Base-by-base conservation (phyloP, 257 asterid genomes). In the Primulina tabacum region DNA sequence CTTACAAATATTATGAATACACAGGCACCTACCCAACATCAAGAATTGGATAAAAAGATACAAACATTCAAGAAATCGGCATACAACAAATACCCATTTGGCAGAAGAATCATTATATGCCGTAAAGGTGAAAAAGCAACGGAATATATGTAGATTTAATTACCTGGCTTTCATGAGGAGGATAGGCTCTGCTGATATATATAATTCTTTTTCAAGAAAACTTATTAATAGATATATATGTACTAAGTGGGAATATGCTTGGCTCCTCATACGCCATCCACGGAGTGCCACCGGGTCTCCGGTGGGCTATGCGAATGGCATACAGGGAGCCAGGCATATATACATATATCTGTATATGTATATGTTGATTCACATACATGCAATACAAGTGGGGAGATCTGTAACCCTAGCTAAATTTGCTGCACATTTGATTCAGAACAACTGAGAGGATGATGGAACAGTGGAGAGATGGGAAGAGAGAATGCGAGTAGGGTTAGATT, bases 311-410 rank as follows among this genome's bases (percentile, higher is more conserved):
- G 82, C 87, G 85, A 84, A 85, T 90, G 98, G 98, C 98, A 92
- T 92, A 92, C 98, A 92, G 98, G 98, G 98, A 92, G 98, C 98
- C 98, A 92, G 98, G 98, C 98, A 92, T 90, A 89, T 86, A 71
- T 70, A 58, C 74, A 70, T 60, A 71, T 40, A 67, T 28, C 1
- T 8, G 63, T 59, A 8, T 73, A 21, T 73, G 35, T 62, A 21
- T 21, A 21, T 21, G 24, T 21, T 21, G 24, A 21, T 21, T 21
- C 24, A 21, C 24, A 0, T 29, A 30, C 32, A 8, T 47, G 1
- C 20, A 8, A 47, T 1, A 24, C 26, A 24, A 24, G 26, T 24
- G 26, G 26, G 26, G 26, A 24, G 26, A 24, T 24, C 26, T 24
- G 26, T 1, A 24, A 1, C 26, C 26, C 26, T 24, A 24, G 26